These are phyloP conservation scores for Backusella tuberculispora DNA, from an alignment of 192 early-diverging fungal genomes.

Conservation along the genomic window DNA sequence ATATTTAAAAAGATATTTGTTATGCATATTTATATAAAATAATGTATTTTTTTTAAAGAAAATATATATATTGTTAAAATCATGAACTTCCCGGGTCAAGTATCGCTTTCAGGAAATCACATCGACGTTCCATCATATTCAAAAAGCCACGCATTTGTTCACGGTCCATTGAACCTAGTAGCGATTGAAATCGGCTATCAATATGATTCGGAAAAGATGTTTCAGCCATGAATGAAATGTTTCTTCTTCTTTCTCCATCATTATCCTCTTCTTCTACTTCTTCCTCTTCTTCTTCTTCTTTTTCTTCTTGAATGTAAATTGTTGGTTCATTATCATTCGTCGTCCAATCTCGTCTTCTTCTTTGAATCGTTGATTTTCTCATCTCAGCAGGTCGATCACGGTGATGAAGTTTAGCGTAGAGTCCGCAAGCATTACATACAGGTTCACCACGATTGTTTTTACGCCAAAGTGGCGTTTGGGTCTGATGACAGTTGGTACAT, in stretches of 20 bases:
- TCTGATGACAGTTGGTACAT: constrained; percentile 75
- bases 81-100: background rate
- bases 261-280: background rate
- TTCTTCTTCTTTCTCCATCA: no score
- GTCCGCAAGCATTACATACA: constrained; percentile 81
- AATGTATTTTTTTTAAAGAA: no score
- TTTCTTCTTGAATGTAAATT: constrained; percentile 21
- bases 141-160: constrained; percentile 57
- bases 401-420: constrained; percentile 94
- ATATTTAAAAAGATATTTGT: no score
- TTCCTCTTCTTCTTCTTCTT: constrained; percentile 1
- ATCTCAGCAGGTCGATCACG: constrained; percentile 83
- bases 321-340: background rate
- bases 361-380: constrained; percentile 68
- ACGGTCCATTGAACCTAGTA: constrained; percentile 48
- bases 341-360: constrained; percentile 55
- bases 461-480: constrained; percentile 80
- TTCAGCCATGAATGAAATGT: background rate
- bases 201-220: background rate
- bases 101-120: constrained; percentile 42
- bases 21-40: no score
- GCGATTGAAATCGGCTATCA: constrained; percentile 30
- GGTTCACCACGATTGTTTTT: constrained; percentile 73
- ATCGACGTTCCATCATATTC: constrained; percentile 55
- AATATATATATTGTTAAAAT: no score